Evolutionary conservation across 1,284 basidiomycete species (phyloP).

Genomic region (Pholiota adiposa): DNA sequence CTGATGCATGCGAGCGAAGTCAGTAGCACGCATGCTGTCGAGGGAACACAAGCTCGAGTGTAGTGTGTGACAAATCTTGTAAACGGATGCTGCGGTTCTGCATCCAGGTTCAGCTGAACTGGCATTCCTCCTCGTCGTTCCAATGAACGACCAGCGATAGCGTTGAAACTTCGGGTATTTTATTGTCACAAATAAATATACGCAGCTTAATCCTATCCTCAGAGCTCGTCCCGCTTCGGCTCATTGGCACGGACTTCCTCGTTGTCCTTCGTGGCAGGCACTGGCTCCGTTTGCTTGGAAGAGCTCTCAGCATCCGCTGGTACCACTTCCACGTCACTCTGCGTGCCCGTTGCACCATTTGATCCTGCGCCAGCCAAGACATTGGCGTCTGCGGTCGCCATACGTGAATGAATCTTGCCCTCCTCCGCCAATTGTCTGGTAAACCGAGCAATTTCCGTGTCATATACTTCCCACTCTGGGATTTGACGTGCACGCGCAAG

Average conservation of each 20-base stretch:
- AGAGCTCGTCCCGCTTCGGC: conserved; percentile 19
- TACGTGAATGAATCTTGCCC: conserved; percentile 66
- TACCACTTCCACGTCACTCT: not conserved
- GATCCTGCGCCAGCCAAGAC: conserved; percentile 44
- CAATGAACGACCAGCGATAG: not conserved
- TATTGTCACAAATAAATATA: conserved; percentile 10
- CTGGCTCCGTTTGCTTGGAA: not conserved
- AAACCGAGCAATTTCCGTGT: conserved; percentile 78
- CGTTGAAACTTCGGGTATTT: not conserved
- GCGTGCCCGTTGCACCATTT: not conserved
- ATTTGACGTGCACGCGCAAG: conserved; percentile 91
- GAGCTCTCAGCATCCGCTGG: not conserved
- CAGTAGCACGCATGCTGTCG: not conserved
- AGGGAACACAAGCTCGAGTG: not conserved
- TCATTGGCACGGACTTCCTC: conserved; percentile 1
- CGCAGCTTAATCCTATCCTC: not conserved
- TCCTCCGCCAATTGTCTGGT: conserved; percentile 67
- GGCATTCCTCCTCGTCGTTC: not conserved
- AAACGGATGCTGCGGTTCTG: not conserved
- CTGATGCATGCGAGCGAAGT: not conserved
- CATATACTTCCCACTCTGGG: conserved; percentile 97
- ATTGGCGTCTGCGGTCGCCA: conserved; percentile 73
- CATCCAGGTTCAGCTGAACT: not conserved
- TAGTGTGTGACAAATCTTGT: not conserved
- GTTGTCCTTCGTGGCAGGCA: not conserved